Base-by-base conservation (phyloP, 2,329 filamentous ascomycete species). In the Plenodomus lindquistii region DNA sequence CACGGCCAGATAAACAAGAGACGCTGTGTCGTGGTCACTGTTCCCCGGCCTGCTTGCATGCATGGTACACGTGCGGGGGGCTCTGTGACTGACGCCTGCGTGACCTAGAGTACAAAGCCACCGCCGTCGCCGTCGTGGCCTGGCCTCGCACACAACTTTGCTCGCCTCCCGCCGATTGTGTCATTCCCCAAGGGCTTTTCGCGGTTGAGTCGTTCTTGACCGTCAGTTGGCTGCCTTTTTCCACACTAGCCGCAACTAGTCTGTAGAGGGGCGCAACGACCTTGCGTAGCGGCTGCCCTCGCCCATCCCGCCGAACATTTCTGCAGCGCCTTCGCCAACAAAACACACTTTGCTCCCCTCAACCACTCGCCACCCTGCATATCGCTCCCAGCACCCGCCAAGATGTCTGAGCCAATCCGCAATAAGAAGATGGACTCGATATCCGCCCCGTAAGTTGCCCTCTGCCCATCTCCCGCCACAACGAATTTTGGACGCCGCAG, bases 341-440 rank as follows among this genome's bases (percentile, higher is more conserved):
- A 65, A n/a, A n/a, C n/a, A 61, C 56, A 50, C 60, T 55, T 55
- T 57, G 50, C 55, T 55, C 45, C 52, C 45, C 62, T 65, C 67
- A 64, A 65, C 66, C 65, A 63, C 63, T 56, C 54, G 61, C 62
- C 57, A 60, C 64, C 27, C 54, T 47, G 51, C 52, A 49, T 48
- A 57, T 49, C 61, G 53, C 59, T 58, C 56, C 53, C 62, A 57
- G 51, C 52, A 51, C 58, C 49, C 60, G 60, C 57, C 63, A 75
- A 56, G 59, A 87, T 87, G 84, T 85, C 84, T 72, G 84, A 86
- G 70, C 84, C 84, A 63, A 86, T 85, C 73, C 82, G 81, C 73
- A 86, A 85, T 73, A 85, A 84, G 77, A 84, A 83, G 74, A 72
- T 80, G 58, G 82, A 84, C 66, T 77, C 80, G 62, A 79, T 80